Base-by-base conservation (phyloP, 2,329 filamentous ascomycete genomes). In the Ophiostoma quercus region DNA sequence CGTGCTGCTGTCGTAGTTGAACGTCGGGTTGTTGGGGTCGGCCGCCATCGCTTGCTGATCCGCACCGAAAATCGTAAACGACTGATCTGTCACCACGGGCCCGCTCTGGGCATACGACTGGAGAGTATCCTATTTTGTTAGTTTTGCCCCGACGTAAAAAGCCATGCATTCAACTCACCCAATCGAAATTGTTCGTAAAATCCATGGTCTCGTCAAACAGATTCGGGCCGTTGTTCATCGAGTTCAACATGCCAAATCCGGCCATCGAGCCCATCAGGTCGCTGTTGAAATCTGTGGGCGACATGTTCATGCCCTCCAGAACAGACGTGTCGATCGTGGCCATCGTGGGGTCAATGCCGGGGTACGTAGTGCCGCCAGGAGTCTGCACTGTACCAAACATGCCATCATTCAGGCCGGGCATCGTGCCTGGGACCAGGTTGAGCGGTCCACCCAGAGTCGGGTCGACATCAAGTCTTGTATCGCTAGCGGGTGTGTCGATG, bases 101-200 rank as follows among this genome's bases (percentile, higher is more conserved):
- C 83, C 81, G n/a, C 77, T 82, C 68, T 88, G 85, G 0, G 85
- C 82, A 72, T 84, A 87, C 68, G 82, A 86, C 71, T 88, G 85
- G 66, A 88, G 84, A 14, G 84, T 82, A 62, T 83, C 82, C 85
- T 87, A 5, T 19, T 39, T 25, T 39, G 62, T 65, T 65, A 65
- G 60, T 65, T 39, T 2, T n/a, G 9, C n/a, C n/a, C 8, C 14
- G 34, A 5, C 29, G 16, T 16, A n/a, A 11, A n/a, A 19, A n/a
- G 16, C 6, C 43, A 11, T 37, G 37, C n/a, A 57, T 57, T 43
- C 51, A 19, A 75, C 84, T 77, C 80, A 87, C 85, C 85, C 85
- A 88, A 77, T 88, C 85, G 75, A 88, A 85, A 67, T 83, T 85
- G 62, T 79, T 77, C 43, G 80, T 79, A 67, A 87, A 78, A 51